Evolutionary conservation across 306 rosid species (phyloP).

Genomic region (Parietaria judaica): DNA sequence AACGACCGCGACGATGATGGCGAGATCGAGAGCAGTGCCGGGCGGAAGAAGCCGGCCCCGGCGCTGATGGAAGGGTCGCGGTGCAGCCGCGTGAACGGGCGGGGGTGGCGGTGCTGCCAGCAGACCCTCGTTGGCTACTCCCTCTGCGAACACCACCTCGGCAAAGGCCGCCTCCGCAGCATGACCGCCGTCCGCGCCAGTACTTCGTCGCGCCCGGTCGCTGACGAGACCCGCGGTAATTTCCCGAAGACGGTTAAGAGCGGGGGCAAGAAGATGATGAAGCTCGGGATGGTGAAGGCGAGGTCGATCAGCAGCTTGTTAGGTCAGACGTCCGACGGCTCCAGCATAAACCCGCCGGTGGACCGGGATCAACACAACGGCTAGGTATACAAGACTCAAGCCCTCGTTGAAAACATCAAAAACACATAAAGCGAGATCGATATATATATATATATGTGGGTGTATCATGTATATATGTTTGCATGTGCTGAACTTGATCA

Average conservation of each 20-base stretch:
- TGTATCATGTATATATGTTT: too few species aligned
- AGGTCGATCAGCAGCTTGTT: slow-evolving; percentile 83
- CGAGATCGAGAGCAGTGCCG: too few species aligned
- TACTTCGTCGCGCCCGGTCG: slow-evolving; percentile 7
- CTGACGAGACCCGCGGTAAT: too few species aligned
- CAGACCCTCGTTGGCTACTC: slow-evolving; percentile 96
- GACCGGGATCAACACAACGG: not conserved
- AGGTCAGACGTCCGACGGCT: slow-evolving; percentile 38
- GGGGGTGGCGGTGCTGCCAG: slow-evolving; percentile 95
- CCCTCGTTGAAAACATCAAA: too few species aligned
- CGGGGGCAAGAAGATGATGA: slow-evolving; percentile 32
- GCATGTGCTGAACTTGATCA: too few species aligned
- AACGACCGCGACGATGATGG: too few species aligned
- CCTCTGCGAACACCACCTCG: slow-evolving; percentile 92
- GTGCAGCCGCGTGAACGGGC: slow-evolving; percentile 99
- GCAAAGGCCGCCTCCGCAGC: slow-evolving; percentile 84
- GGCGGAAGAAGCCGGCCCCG: slow-evolving; percentile 27
- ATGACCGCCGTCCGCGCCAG: slow-evolving; percentile 70
- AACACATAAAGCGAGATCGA: not conserved
- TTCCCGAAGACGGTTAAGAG: not conserved
- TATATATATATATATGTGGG: not conserved
- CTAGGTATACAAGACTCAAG: too few species aligned
- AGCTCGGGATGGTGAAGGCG: slow-evolving; percentile 77
- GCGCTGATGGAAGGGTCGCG: slow-evolving; percentile 85
- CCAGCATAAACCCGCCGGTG: slow-evolving; percentile 17